A percentile compares a stretch with the other conserved stretches of the same genome.
Conservation (phyloP, 179 eudicot species). For the Sideroxylon spinosum region DNA sequence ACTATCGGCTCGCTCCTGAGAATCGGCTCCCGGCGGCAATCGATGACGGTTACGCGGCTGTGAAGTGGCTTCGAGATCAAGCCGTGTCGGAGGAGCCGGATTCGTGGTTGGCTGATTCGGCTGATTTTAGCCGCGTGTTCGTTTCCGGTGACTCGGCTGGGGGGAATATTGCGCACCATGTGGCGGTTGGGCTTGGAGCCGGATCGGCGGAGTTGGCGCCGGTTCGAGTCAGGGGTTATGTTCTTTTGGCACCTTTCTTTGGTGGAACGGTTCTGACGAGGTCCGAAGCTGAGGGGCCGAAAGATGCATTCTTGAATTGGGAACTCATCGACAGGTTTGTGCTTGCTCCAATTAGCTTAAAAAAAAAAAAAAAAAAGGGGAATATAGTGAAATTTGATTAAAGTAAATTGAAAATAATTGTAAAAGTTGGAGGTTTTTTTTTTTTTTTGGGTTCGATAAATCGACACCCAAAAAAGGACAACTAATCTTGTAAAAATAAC, state of each 20-base stretch:
- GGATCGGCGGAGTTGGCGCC: slow-evolving; percentile 36
- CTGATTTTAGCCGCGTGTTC: slow-evolving; percentile 50
- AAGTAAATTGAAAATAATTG: neutral
- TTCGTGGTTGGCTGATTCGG: slow-evolving; percentile 45
- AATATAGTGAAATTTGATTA: too few species aligned
- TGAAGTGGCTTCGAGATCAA: slow-evolving; percentile 12
- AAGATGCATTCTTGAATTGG: slow-evolving; percentile 39
- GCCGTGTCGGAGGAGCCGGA: slow-evolving; percentile 27
- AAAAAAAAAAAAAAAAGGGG: neutral
- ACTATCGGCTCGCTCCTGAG: slow-evolving; percentile 58
- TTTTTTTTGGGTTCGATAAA: too few species aligned
- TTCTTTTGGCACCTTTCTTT: slow-evolving; percentile 53
- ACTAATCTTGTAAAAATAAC: too few species aligned
- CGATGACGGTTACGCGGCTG: slow-evolving; percentile 41
- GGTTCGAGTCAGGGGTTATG: slow-evolving; percentile 45
- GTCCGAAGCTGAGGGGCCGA: slow-evolving; percentile 35
- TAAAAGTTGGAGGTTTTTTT: too few species aligned
- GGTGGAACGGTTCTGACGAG: slow-evolving; percentile 44
- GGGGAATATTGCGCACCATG: slow-evolving; percentile 43
- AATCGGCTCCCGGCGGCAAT: slow-evolving; percentile 48
- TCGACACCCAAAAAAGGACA: too few species aligned
- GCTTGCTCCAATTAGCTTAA: neutral
- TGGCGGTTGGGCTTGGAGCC: slow-evolving; percentile 44
- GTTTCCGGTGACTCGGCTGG: slow-evolving; percentile 46
- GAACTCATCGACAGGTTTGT: slow-evolving; percentile 13